Base-by-base conservation (phyloP, 2,329 filamentous ascomycete species). In the Neurospora sp. region DNA sequence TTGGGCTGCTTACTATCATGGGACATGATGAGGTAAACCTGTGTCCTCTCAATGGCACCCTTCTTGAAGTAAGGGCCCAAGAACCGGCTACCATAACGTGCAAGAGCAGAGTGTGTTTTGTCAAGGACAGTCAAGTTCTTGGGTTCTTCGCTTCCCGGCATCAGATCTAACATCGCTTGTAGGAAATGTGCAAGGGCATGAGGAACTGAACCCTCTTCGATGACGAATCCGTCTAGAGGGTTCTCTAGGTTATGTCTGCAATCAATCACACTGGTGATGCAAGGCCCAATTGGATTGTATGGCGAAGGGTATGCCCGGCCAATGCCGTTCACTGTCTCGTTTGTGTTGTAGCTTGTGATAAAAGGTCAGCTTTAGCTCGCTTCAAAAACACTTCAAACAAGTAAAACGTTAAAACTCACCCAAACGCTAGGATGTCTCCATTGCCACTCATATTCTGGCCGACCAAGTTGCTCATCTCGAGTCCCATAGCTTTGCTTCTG, bases 11-110 rank as follows among this genome's bases (percentile, higher is more conserved):
- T 80, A 81, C 84, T 87, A 73, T 90, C 88, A 74, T 91, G 88
- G 1, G 85, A 87, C 87, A 91, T 90, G 75, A 90, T 82, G 4
- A 91, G 81, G 75, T 90, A 91, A 0, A 88, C 83, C 70, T 89
- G 86, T 0, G 88, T 91, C 70, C 80, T 84, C 76, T 86, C 84
- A 23, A 89, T 79, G 19, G 87, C 86, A 0, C 88, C 86, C 6
- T 82, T 80, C 6, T 80, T 80, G 68, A 80, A 83, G 72, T 89
- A 89, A 0, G 88, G 87, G 0, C 88, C 88, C 0, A 89, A 76
- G 52, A 89, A 79, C n/a, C 83, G 79, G 76, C 84, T 87, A 38
- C 85, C 85, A 62, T 82, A 79, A 33, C 81, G 80, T 6, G 85
- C 82, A 40, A 87, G 76, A 11, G 81, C 79, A 8, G 83, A 81